Evolutionary conservation across 2,329 filamentous ascomycete genomes (phyloP), one percentile per base, ranked within the genome.

Genomic region (Fusarium sororula): DNA sequence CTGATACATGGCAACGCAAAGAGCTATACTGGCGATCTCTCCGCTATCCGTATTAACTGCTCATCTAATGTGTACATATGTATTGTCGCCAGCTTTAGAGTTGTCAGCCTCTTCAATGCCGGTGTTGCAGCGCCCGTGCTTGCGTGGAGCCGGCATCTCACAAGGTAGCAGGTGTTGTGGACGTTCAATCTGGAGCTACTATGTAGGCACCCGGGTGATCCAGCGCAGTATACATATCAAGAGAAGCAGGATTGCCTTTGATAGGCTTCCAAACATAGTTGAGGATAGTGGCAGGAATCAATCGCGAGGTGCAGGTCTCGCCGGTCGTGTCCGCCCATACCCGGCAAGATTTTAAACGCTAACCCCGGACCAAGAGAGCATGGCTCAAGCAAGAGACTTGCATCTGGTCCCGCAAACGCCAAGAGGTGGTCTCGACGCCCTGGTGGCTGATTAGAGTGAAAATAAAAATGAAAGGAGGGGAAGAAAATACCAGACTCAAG

Each of bases 261-360:
- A 41, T 47, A 64, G 26, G 37, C 13, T 62, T 32, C 42, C 24
- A 41, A 26, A 18, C 39, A 41, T 56, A 28, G 32, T 38, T 59
- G 58, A 63, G 39, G 57, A 45, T 47, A 47, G 28, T 41, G 48
- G 45, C 54, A 44, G 61, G 65, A 47, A 60, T 65, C 64, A 69
- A 48, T 50, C 45, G 48, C 42, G 38, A 63, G 64, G 22, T 66
- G 32, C 62, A 56, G 64, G 57, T 32, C 70, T 63, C 72, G 68
- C 74, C 42, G 66, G 57, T 30, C 55, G 55, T 54, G 53, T 47
- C 62, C 68, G 51, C 57, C 56, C 50, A 63, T 61, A 67, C 47
- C 71, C 60, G 68, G 65, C 47, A 63, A 45, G 61, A 65, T 51
- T 73, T 71, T 71, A 62, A 69, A 71, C 74, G 66, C 70, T 72